Base-by-base conservation (phyloP, 345 rosid species). In the Eucalyptus caleyi region DNA sequence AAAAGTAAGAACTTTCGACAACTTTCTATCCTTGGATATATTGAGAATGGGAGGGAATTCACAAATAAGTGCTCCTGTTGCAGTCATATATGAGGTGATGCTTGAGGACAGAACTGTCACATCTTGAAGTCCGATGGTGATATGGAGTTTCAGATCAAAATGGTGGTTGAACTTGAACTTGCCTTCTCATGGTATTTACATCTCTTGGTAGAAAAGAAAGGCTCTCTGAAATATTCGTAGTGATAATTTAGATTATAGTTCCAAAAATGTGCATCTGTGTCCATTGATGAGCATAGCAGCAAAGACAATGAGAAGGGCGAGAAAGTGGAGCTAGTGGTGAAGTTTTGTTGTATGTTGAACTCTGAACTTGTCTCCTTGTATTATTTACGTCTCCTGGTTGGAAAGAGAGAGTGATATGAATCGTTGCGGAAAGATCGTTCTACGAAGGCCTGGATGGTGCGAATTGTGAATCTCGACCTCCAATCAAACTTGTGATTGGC, bases 241-340 rank as follows among this genome's bases (percentile, higher is more conserved):
- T 65, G 34, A 65, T 65, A 14, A 14, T 65, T 14, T 3, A 65
- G 34, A 65, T 65, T 65, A 65, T 30, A 65, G 72, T 65, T 65
- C 72, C 5, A 16, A 65, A 65, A n/a, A 65, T 14, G 18, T 62
- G 91, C 89, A 86, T 94, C 56, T 7, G 18, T 97, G 96, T 87
- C 93, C 94, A 81, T 96, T 95, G 7, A 16, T 95, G 45, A 90
- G 92, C 42, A 93, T 92, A 49, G 96, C 97, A 19, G 95, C 93
- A 27, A 93, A 93, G 90, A 96, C 98, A 26, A 95, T 96, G 99
- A 96, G 93, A 96, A 89, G 90, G 95, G 94, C 32, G 95, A 97
- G 89, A 94, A 92, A 87, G 94, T 92, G 37, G 91, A 91, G 87
- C 51, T 93, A 47, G 83, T 91, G 26, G 94, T 93, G 40, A 92